These are phyloP conservation scores for Sugiyamaella mastotermitis DNA, from an alignment of 805 yeast species.

Conservation along the genomic window DNA sequence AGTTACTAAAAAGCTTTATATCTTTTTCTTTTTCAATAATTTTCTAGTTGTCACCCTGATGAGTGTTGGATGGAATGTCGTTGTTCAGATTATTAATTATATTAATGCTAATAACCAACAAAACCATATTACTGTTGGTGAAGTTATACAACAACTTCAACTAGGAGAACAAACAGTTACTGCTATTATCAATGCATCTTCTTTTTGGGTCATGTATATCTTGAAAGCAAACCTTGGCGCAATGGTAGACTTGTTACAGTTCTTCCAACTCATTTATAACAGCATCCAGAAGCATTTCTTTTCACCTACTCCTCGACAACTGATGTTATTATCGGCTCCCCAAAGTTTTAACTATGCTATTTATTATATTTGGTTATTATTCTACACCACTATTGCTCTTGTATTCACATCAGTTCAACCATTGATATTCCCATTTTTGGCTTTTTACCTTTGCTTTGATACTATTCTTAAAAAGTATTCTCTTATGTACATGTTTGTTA, in stretches of 20 bases:
- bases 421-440: slow-evolving; percentile 28
- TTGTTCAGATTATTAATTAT: slow-evolving; percentile 26
- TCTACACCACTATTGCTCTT: slow-evolving; percentile 32
- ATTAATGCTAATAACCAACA: slow-evolving; percentile 13
- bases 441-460: slow-evolving; percentile 27
- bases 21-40: slow-evolving; percentile 35
- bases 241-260: slow-evolving; percentile 28
- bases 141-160: slow-evolving; percentile 25
- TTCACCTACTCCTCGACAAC: slow-evolving; percentile 31
- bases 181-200: slow-evolving; percentile 33
- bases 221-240: slow-evolving; percentile 29
- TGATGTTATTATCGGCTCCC: slow-evolving; percentile 28
- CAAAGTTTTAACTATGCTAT: slow-evolving; percentile 31
- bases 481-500: slow-evolving; percentile 30
- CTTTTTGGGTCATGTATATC: slow-evolving; percentile 38
- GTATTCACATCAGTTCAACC: slow-evolving; percentile 35
- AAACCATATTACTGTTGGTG: slow-evolving; percentile 18
- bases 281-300: slow-evolving; percentile 21
- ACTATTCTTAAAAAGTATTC: slow-evolving; percentile 31
- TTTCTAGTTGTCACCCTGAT: slow-evolving; percentile 33
- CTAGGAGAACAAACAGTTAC: slow-evolving; percentile 30
- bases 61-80: slow-evolving; percentile 34
- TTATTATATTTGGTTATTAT: slow-evolving; percentile 29
- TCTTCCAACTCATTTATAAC: slow-evolving; percentile 22
- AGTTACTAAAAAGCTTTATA: slow-evolving; percentile 32